Conservation (phyloP, 768 basidiomycete genomes). For the Pleurotus platypus region DNA sequence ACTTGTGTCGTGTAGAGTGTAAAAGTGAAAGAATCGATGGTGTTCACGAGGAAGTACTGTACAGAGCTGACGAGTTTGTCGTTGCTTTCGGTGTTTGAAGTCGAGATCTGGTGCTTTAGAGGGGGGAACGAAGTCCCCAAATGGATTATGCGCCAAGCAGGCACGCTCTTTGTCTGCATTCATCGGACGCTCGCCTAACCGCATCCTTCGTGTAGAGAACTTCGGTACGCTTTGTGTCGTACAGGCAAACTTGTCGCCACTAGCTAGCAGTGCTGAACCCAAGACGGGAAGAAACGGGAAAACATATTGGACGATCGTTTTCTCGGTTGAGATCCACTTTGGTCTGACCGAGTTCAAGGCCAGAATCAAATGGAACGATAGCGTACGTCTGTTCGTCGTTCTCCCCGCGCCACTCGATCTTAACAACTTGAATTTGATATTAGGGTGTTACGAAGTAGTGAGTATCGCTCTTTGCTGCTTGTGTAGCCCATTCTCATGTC, state of each 20-base stretch:
- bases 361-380: slow-evolving; percentile 79
- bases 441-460: slow-evolving; percentile 75
- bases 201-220: slow-evolving; percentile 36
- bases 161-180: no score
- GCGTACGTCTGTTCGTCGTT: slow-evolving; percentile 41
- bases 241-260: slow-evolving; percentile 70
- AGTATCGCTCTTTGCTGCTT: slow-evolving; percentile 21
- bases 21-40: slow-evolving; percentile 80
- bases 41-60: slow-evolving; percentile 79
- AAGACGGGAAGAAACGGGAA: slow-evolving; percentile 63
- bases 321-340: slow-evolving; percentile 81
- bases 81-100: slow-evolving; percentile 76
- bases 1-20: slow-evolving; percentile 42
- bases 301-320: slow-evolving; percentile 81
- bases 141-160: slow-evolving; percentile 67
- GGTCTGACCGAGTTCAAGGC: slow-evolving; percentile 81
- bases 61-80: slow-evolving; percentile 76
- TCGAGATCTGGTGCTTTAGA: slow-evolving; percentile 82
- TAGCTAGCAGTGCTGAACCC: slow-evolving; percentile 67
- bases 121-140: slow-evolving; percentile 68
- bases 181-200: not conserved
- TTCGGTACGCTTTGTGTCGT: slow-evolving; percentile 80
- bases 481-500: not conserved
- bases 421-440: not conserved
- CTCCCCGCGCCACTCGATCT: not conserved